Conservation (phyloP, 768 basidiomycete species). For the Postia placenta region DNA sequence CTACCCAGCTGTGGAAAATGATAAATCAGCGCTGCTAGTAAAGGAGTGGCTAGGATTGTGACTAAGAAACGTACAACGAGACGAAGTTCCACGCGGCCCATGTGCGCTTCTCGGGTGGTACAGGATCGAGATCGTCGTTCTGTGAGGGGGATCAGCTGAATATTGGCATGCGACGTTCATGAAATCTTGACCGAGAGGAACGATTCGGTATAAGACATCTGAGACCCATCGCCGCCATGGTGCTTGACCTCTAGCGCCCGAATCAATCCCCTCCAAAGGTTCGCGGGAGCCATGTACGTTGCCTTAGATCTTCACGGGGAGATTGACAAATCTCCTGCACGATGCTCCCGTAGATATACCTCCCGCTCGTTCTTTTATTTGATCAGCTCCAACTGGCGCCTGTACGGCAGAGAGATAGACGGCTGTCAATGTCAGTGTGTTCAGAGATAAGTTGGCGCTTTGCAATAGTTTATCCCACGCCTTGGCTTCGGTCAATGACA, state of each 20-base stretch:
- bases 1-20: constrained; percentile 57
- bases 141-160: constrained; percentile 21
- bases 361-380: background rate
- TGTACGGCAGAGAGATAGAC: background rate
- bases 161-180: constrained; percentile 4
- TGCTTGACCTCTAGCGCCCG: constrained; percentile 45
- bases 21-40: background rate
- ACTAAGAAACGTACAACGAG: constrained; percentile 55
- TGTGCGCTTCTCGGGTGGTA: constrained; percentile 52
- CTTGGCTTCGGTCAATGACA: background rate
- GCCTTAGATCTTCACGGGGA: background rate
- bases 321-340: background rate
- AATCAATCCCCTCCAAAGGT: too few species aligned
- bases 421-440: background rate
- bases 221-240: constrained; percentile 9
- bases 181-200: constrained; percentile 51
- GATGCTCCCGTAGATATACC: background rate
- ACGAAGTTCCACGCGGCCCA: constrained; percentile 66
- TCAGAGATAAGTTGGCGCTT: background rate
- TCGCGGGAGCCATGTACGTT: background rate
- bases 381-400: background rate
- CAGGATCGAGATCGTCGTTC: constrained; percentile 73
- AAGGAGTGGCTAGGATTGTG: too few species aligned
- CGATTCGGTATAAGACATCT: constrained; percentile 46
- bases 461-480: background rate